Evolutionary conservation across 2,329 filamentous ascomycete genomes (phyloP), one percentile per base, ranked within the genome.

Genomic region (Trichoderma sp.): DNA sequence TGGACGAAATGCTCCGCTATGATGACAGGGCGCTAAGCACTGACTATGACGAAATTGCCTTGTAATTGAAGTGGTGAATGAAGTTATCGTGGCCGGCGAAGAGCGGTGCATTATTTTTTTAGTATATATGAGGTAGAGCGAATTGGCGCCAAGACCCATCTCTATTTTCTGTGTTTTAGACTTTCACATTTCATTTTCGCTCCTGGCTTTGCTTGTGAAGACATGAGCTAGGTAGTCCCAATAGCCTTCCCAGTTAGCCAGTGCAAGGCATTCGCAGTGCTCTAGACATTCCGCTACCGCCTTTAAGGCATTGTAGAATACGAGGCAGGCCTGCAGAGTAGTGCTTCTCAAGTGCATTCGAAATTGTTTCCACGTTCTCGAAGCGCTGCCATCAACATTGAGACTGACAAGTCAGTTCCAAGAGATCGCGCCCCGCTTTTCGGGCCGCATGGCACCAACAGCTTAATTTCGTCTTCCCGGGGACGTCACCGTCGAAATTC

Each of bases 381-480:
- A 34, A 37, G 46, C 24, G 37, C 37, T 32, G 32, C 32, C 16
- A 55, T 34, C 30, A 30, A 30, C 24, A 30, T 10, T 37, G 28
- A 54, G 52, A 54, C 63, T 66, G 63, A 66, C 52, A 66, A 58
- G 63, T 66, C 63, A 66, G 63, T 21, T 49, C n/a, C 59, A 1
- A 18, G 46, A 55, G 63, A 66, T 66, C 52, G 56, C 14, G 52
- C 63, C 63, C 63, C 63, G 63, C 63, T 54, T 66, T 39, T 39
- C 63, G 26, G 51, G 32, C 51, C 54, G 28, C 30, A 37, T 56
- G 28, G 59, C 28, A 49, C 18, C 49, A 52, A 16, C 43, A 49
- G n/a, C 24, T 43, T 13, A 28, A 59, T 30, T n/a, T 46, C 16
- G 28, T 21, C n/a, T n/a, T 56, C 26, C 28, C 13, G 37, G 56